Evolutionary conservation across 352 stramenopile genomes (phyloP).

Genomic region (Pythium volutum): DNA sequence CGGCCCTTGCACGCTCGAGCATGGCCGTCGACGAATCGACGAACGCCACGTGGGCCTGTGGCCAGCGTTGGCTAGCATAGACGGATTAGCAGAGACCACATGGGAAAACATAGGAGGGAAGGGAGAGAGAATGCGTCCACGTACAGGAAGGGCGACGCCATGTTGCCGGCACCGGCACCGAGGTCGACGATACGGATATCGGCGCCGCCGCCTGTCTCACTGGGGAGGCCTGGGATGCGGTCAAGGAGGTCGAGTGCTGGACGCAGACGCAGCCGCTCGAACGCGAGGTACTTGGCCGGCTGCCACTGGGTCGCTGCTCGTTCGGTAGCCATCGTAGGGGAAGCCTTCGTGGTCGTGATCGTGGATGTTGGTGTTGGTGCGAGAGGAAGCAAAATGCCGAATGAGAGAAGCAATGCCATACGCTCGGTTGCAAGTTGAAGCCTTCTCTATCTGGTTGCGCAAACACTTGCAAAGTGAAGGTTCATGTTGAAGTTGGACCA

Average conservation of each 20-base stretch:
- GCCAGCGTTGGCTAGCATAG: constrained; percentile 41
- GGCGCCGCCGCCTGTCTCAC: background rate
- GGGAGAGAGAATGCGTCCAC: background rate
- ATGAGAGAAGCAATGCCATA: background rate
- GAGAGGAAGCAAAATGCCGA: background rate
- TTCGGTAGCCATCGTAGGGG: background rate
- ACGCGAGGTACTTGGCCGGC: constrained; percentile 60
- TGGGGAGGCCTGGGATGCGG: constrained; percentile 31
- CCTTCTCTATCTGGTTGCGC: background rate
- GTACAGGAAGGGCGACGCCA: constrained; percentile 60
- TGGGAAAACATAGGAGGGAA: too few relatives aligned
- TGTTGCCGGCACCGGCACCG: constrained; percentile 70
- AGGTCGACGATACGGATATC: constrained; percentile 54
- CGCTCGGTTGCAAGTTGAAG: background rate
- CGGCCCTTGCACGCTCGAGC: constrained; percentile 39
- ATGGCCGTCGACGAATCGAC: constrained; percentile 63
- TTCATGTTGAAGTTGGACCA: constrained; percentile 8
- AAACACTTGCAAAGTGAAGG: background rate
- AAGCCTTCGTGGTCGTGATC: background rate
- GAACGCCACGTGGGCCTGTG: constrained; percentile 44
- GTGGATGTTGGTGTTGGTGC: background rate
- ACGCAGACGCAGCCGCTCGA: constrained; percentile 55
- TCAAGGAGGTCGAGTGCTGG: constrained; percentile 63
- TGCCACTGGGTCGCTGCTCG: constrained; percentile 48
- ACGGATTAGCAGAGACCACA: too few relatives aligned